A percentile compares a stretch with the other conserved stretches of the same genome.
These are phyloP conservation scores for Chloris gayana DNA, from an alignment of 176 grass and related monocot genomes.

Conservation along the genomic window DNA sequence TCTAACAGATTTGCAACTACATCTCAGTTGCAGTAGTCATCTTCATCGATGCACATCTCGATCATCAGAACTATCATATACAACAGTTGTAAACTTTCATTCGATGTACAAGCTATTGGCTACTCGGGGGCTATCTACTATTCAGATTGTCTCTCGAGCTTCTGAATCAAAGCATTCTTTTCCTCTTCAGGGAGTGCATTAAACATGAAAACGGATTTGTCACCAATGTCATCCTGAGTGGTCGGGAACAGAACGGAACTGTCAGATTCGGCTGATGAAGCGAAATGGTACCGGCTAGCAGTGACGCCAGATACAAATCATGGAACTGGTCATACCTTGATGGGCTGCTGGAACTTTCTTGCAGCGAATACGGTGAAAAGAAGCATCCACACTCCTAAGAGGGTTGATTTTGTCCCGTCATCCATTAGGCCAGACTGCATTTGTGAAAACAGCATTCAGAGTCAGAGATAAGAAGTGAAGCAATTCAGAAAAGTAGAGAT, in stretches of 20 bases:
- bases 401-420: conserved; percentile 56
- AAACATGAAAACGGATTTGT: conserved; percentile 98
- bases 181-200: conserved; percentile 80
- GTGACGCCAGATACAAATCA: too few species aligned
- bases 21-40: not conserved
- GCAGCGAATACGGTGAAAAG: conserved; percentile 75
- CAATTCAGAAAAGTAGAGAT: not conserved
- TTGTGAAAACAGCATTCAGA: not conserved
- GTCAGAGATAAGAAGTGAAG: not conserved
- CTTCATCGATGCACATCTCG: not conserved
- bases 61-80: not conserved
- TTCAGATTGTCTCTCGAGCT: conserved; percentile 46
- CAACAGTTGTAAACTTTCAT: conserved; percentile 6
- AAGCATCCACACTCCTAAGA: conserved; percentile 76
- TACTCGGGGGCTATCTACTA: conserved; percentile 29
- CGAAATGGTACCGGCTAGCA: too few species aligned
- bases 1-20: not conserved
- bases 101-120: not conserved
- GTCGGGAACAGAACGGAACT: not conserved
- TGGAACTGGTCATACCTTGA: conserved; percentile 55
- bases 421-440: conserved; percentile 77
- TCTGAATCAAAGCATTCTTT: conserved; percentile 80
- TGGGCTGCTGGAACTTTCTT: conserved; percentile 93
- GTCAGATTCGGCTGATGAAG: not conserved
- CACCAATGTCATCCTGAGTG: conserved; percentile 77